Conservation (phyloP, 495 filamentous ascomycete species). For the Cercophora samala region DNA sequence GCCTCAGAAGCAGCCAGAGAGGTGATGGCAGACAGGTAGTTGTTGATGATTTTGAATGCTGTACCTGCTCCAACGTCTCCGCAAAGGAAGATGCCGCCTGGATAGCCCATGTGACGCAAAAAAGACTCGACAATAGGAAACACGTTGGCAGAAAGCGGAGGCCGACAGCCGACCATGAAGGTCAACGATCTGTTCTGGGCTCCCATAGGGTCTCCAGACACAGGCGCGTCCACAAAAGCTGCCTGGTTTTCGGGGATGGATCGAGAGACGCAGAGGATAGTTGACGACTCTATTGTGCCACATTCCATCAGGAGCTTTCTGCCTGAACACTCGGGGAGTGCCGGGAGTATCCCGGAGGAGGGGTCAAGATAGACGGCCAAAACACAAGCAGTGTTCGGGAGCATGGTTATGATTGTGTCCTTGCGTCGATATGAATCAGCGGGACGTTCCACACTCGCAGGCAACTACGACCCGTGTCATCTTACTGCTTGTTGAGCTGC, state of each 20-base stretch:
- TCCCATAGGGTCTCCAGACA: constrained; percentile 42
- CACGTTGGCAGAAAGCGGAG: constrained; percentile 1
- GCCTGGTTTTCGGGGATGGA: constrained; percentile 13
- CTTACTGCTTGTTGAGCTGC: constrained; percentile 43
- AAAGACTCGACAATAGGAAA: constrained; percentile 23
- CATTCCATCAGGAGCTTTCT: constrained; percentile 43
- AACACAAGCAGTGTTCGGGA: constrained; percentile 40
- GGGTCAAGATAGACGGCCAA: constrained; percentile 39
- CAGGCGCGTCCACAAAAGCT: constrained; percentile 37
- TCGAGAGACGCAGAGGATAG: constrained; percentile 27
- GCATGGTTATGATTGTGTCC: constrained; percentile 42
- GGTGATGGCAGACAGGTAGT: constrained; percentile 41
- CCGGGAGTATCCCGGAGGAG: constrained; percentile 37
- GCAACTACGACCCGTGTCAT: background rate
- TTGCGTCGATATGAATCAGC: constrained; percentile 2
- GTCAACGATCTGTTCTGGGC: constrained; percentile 46
- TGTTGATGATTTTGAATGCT: constrained; percentile 43
- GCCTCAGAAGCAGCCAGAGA: constrained; percentile 41
- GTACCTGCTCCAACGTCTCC: constrained; percentile 37
- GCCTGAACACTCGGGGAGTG: constrained; percentile 14
- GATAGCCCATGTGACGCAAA: constrained; percentile 31
- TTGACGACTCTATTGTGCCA: constrained; percentile 45
- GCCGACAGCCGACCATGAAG: constrained; percentile 39
- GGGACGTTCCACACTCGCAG: background rate
- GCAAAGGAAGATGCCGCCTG: constrained; percentile 34